These are phyloP conservation scores for Neospermospora avenae DNA, from an alignment of 2,329 filamentous ascomycete species.

Conservation along the genomic window DNA sequence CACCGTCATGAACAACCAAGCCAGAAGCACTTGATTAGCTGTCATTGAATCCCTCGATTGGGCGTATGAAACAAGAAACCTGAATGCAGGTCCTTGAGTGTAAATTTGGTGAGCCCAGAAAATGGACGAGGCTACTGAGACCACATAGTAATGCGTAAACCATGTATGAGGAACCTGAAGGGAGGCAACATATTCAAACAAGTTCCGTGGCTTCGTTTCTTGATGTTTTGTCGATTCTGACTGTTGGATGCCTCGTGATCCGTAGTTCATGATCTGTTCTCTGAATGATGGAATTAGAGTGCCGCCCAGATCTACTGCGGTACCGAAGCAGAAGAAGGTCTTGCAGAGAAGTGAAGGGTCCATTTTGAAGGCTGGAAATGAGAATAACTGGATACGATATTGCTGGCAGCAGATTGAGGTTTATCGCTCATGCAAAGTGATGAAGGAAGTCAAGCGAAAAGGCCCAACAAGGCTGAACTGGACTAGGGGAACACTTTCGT, in stretches of 20 bases:
- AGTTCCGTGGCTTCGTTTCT: not conserved
- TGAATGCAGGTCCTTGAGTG: constrained; percentile 51
- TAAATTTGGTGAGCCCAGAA: constrained; percentile 72
- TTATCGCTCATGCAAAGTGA: not conserved
- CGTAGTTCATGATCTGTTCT: constrained; percentile 33
- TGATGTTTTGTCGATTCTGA: not conserved
- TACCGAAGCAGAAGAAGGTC: constrained; percentile 30
- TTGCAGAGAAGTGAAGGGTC: constrained; percentile 29
- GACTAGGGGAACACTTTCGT: no score
- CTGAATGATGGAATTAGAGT: constrained; percentile 31
- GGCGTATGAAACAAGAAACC: constrained; percentile 41
- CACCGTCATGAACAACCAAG: constrained; percentile 69
- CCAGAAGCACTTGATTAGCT: constrained; percentile 58
- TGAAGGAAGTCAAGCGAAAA: not conserved
- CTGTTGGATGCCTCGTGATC: constrained; percentile 25
- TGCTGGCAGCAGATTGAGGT: not conserved
- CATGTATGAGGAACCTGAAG: constrained; percentile 74
- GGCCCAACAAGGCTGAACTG: not conserved
- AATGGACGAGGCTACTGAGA: constrained; percentile 64
- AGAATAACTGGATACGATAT: not conserved
- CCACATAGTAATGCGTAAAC: constrained; percentile 84
- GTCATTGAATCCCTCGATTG: constrained; percentile 45
- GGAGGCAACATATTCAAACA: constrained; percentile 24
- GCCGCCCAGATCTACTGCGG: constrained; percentile 28
- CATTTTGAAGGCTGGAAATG: constrained; percentile 15